Conservation (phyloP, 108 stramenopile species). For the Nitzschia sp. region DNA sequence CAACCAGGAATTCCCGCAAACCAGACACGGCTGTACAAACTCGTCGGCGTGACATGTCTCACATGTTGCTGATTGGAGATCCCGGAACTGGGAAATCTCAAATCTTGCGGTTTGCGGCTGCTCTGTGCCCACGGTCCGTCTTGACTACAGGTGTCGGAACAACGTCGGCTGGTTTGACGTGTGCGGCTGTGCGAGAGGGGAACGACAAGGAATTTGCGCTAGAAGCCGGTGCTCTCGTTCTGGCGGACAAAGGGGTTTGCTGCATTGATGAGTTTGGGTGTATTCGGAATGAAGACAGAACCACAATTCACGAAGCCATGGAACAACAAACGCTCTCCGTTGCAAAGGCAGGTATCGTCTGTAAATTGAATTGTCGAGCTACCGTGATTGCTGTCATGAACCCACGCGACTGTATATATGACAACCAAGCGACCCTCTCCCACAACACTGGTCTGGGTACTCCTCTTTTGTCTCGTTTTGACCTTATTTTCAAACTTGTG, state of each 20-base stretch:
- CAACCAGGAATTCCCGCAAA: constrained; percentile 1
- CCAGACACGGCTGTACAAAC: constrained; percentile 41
- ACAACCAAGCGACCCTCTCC: constrained; percentile 63
- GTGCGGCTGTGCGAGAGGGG: constrained; percentile 93
- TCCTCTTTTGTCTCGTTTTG: constrained; percentile 96
- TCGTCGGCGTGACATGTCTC: constrained; percentile 76
- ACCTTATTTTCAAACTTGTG: constrained; percentile 88
- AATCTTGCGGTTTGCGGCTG: constrained; percentile 92
- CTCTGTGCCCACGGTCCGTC: constrained; percentile 87
- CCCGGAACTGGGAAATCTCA: constrained; percentile 80
- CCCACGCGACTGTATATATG: constrained; percentile 82
- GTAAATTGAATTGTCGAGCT: constrained; percentile 91
- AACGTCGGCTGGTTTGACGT: constrained; percentile 97
- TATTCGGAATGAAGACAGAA: constrained; percentile 75
- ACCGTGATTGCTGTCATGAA: constrained; percentile 95
- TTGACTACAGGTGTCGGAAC: constrained; percentile 97
- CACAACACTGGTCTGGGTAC: constrained; percentile 92
- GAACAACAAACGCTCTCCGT: constrained; percentile 97
- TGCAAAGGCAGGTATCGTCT: constrained; percentile 97
- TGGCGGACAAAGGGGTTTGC: constrained; percentile 96
- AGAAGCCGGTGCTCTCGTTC: constrained; percentile 96
- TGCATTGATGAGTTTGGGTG: constrained; percentile 95
- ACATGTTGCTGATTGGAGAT: constrained; percentile 88
- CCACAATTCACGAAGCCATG: constrained; percentile 99
- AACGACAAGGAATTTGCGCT: constrained; percentile 87